Evolutionary conservation across 805 yeast species (phyloP), one percentile per base, ranked within the genome.

Genomic region (Starmera pachycereana): DNA sequence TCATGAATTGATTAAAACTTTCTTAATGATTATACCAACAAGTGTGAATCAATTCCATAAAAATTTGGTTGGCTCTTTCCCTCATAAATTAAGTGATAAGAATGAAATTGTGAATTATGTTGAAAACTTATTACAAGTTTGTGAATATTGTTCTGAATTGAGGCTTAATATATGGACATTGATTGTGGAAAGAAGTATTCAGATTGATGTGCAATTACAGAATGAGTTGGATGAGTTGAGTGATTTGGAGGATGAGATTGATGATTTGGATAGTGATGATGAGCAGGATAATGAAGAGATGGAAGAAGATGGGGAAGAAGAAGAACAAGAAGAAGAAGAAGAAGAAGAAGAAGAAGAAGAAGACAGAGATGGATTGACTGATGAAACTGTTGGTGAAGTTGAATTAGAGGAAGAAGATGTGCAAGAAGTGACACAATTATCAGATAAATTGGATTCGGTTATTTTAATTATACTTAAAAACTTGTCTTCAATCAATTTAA

Each of bases 11-110:
- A 61, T 90, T 40, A 60, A 64, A 41, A 76, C 76, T 53, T 71
- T 92, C 44, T 63, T 88, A 29, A 71, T 72, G 35, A 72, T 79
- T 48, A 81, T 84, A 29, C 98, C 98, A 25, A 87, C 96, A 1
- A 76, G 92, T 31, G 71, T 85, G 32, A 73, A 77, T 43, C 61
- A 75, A 13, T 66, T 92, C 25, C 81, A 81, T 13, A 63, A 65
- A 22, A 22, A 22, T 22, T 22, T 22, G 27, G 27, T 39, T 90
- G 60, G 31, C 73, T 68, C 13, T 39, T 94, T 96, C 1, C 52
- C 89, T 22, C 62, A 72, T 4, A 77, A 78, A 44, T 52, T 82
- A 19, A 73, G 74, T 42, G 84, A 78, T 41, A 62, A 75, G 35
- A 71, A 78, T 36, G 85, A 77, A 40, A 59, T 56, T 8, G 65